Evolutionary conservation across 2,329 filamentous ascomycete genomes (phyloP), one percentile per base, ranked within the genome.

Genomic region (Clarireedia hainanense): DNA sequence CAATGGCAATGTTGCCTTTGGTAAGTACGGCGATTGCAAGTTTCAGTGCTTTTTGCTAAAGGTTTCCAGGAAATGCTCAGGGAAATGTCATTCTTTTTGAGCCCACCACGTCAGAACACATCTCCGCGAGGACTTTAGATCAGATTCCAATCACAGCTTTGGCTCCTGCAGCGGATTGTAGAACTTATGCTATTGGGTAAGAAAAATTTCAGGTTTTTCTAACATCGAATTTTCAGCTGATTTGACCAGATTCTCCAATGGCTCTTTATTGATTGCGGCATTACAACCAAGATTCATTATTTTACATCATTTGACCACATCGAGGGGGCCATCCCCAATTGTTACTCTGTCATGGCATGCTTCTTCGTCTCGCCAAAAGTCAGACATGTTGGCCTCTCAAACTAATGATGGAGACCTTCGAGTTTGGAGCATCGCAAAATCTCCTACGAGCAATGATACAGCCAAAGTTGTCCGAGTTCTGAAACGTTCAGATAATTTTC

Each of bases 381-480:
- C 94, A 0, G 92, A 97, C 67, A 99, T 99, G 94, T 76, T 99
- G 65, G 92, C 92, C 1, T 89, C 91, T 7, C 92, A 97, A 72
- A 94, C 90, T 3, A 81, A 87, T 51, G 91, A 96, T 68, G 92
- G 94, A 20, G 92, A 99, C 68, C 75, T 99, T 47, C 82, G 91
- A 63, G 91, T 99, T 20, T 99, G 94, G 94, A 99, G 94, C 67
- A 88, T 99, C 53, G 84, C 92, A 20, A 99, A 97, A 72, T 81
- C 80, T 58, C 76, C 86, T 69, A 78, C 84, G 69, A 72, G 80
- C 64, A 83, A 80, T 48, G 88, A 96, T 63, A 79, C 86, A 17
- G 91, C 91, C 37, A 92, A 91, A 67, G 88, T 96, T 6, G 95
- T 97, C 58, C 81, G 94, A 60, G 85, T 95, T 27, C 75, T 99